phyloP scores from a whole-genome alignment of 139 green algal species.

The Chlorella sp. region DNA sequence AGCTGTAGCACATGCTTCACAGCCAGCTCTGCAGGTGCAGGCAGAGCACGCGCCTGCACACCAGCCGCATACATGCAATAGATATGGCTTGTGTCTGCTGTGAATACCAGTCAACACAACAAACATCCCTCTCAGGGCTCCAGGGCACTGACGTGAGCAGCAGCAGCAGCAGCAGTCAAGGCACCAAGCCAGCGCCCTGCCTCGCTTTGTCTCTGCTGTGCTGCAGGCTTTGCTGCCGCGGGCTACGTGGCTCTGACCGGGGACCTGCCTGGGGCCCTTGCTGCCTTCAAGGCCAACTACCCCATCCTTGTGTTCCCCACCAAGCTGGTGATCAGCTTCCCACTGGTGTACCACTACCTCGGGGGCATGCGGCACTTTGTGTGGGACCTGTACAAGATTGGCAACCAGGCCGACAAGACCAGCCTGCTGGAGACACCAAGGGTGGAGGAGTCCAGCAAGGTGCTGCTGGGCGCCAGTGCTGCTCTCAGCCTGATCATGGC shows the following conservation, averaged over 20 bases:
- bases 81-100: no score
- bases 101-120: no score
- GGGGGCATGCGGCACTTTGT: conserved; percentile 75
- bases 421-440: conserved; percentile 58
- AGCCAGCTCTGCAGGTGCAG: no score
- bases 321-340: conserved; percentile 69
- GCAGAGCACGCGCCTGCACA: no score
- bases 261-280: conserved; percentile 55
- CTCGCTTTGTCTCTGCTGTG: not conserved
- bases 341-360: conserved; percentile 86
- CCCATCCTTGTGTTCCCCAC: conserved; percentile 61
- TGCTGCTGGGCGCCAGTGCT: conserved; percentile 40
- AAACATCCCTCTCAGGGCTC: no score
- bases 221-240: conserved; percentile 51
- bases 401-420: conserved; percentile 62
- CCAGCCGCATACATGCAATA: no score
- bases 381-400: conserved; percentile 78
- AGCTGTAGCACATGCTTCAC: not conserved
- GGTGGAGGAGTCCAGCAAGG: conserved; percentile 49
- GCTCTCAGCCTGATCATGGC: conserved; percentile 33
- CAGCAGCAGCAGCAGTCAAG: no score
- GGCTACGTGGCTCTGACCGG: conserved; percentile 62
- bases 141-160: no score
- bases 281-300: conserved; percentile 40
- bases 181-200: no score